Base-by-base conservation (phyloP, 2,329 filamentous ascomycete species). In the Mollisiaceae sp. region DNA sequence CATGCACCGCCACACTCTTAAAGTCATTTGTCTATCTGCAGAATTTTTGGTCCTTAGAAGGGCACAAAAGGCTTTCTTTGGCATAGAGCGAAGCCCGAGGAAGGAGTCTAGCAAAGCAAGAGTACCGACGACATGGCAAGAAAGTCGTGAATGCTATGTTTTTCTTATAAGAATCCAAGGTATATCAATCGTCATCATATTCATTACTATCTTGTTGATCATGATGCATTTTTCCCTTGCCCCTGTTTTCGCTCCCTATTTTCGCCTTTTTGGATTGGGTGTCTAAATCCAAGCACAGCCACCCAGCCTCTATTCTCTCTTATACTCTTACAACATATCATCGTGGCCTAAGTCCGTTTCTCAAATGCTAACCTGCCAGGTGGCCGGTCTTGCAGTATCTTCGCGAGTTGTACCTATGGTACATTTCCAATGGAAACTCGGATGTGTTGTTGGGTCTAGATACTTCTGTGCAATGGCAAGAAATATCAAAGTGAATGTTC, bases 1-100 rank as follows among this genome's bases (percentile, higher is more conserved):
- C 24, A 32, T 54, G 50, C 50, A 54, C 50, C 50, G 50, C 50
- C 50, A 54, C 50, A 54, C 43, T 9, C 43, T 20, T 2, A 4
- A 9, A 22, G 8, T 20, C 8, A 4, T 22, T 22, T 4, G 15
- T n/a, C 43, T 6, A 20, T 47, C 18, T 22, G 4, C n/a, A 47
- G 43, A 9, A 47, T 15, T 41, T 41, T 32, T 32, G 27, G 27
- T 32, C 27, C 27, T 3, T 6, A 32, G 3, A 32, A 32, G 27
- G 27, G 27, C 27, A 32, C 27, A 32, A 32, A 32, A 32, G 27
- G 27, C 27, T 32, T 32, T 32, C 27, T 32, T 32, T 32, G 27
- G 27, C 27, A 32, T 32, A 32, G 27, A 32, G 27, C 27, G 6
- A 32, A 6, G 27, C 6, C 6, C 6, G 27, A 32, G 27, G 6